Base-by-base conservation (phyloP, 2,329 filamentous ascomycete genomes). In the Ilyonectria mors-panacis region DNA sequence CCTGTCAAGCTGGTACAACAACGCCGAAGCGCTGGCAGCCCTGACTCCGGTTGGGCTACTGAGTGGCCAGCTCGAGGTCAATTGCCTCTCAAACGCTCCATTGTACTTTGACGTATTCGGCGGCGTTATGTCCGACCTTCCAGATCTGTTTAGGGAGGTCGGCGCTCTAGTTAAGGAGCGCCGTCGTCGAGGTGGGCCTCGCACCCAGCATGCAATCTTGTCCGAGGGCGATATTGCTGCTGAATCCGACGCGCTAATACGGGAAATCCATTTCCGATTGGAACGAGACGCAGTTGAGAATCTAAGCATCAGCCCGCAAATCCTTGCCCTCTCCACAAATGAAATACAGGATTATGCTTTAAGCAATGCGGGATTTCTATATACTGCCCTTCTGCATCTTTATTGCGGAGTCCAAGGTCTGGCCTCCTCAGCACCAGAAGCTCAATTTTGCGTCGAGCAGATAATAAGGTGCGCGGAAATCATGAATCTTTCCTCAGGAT, bases 1-100 rank as follows among this genome's bases (percentile, higher is more conserved):
- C 3, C n/a, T 71, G 0, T 56, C 63, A 1, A 71, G 69, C 9
- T 71, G 69, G 69, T 71, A 69, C 17, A 66, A 71, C 28, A 71
- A 71, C 21, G 69, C 66, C 3, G 69, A 71, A 21, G 69, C 28
- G 28, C 30, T 71, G 1, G 68, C 69, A 10, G 69, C 69, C 1
- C 47, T 71, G 1, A 71, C 68, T 5, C 66, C 69, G 1, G 21
- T 66, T 2, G 68, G 69, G 2, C 12, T 63, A 1, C n/a, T 62
- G 1, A 28, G 42, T 2, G 35, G 35, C 0, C 62, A 67, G 13
- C 39, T 67, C 7, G 26, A 53, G 4, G 15, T 26, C 0, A 42
- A 10, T 2, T 53, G 19, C 2, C 33, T 48, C 7, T 19, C 26
- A 4, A 59, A 37, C 0, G 10, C 17, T 23, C 56, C 37, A 0